Evolutionary conservation across 495 filamentous ascomycete genomes (phyloP).

Genomic region (Evansstolkia leycettana): DNA sequence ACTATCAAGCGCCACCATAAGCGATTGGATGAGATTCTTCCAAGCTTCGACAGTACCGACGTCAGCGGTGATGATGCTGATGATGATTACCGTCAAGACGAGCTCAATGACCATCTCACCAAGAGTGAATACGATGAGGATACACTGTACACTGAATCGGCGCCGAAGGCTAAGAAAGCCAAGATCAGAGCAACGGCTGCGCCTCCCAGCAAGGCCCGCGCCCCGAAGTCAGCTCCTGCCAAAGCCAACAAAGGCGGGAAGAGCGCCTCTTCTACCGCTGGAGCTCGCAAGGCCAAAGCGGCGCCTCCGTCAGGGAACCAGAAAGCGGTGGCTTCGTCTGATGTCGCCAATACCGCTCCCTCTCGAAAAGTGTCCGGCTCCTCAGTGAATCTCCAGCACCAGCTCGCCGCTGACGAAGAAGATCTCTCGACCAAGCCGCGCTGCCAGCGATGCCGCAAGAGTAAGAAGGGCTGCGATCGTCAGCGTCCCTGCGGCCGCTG

Average conservation of each 20-base stretch:
- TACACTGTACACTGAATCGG: slow-evolving; percentile 25
- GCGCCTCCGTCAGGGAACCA: slow-evolving; percentile 18
- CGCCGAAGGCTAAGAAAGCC: slow-evolving; percentile 32
- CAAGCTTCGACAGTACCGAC: slow-evolving; percentile 56
- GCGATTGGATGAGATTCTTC: slow-evolving; percentile 50
- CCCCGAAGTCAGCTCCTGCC: slow-evolving; percentile 21
- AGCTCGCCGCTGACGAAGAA: slow-evolving; percentile 71
- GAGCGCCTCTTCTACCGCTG: slow-evolving; percentile 20
- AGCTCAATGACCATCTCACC: slow-evolving; percentile 44
- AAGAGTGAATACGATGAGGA: slow-evolving; percentile 41
- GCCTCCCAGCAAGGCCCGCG: slow-evolving; percentile 21
- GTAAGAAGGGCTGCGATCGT: slow-evolving; percentile 97
- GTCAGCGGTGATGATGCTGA: slow-evolving; percentile 50
- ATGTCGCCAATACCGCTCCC: slow-evolving; percentile 39
- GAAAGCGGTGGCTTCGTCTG: slow-evolving; percentile 58
- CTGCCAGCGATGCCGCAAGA: slow-evolving; percentile 96
- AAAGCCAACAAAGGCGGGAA: slow-evolving; percentile 36
- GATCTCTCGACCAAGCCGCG: slow-evolving; percentile 89
- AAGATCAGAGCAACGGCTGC: slow-evolving; percentile 24
- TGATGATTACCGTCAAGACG: slow-evolving; percentile 43
- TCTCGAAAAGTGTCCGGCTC: slow-evolving; percentile 70
- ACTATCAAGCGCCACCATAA: slow-evolving; percentile 40
- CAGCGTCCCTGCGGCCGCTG: slow-evolving; percentile 90
- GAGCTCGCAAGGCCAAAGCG: slow-evolving; percentile 46
- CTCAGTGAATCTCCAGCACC: slow-evolving; percentile 52